Conservation (phyloP, 768 basidiomycete species). For the Sistotremastrum suecicum region DNA sequence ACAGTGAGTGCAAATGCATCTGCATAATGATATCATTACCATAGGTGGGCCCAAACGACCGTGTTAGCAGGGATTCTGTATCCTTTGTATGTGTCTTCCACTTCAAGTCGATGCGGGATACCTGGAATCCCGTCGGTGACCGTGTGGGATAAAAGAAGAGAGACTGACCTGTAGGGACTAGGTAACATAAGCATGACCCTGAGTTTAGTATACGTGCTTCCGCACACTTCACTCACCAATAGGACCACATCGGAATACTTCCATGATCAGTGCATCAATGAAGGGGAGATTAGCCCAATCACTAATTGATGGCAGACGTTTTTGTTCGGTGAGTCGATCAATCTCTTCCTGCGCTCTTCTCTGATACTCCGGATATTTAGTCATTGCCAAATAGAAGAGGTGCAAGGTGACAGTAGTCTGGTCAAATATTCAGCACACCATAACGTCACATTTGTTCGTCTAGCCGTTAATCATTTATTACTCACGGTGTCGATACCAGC, state of each 20-base stretch:
- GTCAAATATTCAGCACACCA: too few relatives aligned
- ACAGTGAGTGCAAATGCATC: neutral
- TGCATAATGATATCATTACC: too few relatives aligned
- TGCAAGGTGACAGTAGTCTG: neutral
- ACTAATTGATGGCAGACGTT: constrained; percentile 1
- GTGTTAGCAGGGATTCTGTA: constrained; percentile 2
- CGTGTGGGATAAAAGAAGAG: too few relatives aligned
- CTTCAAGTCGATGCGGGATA: neutral
- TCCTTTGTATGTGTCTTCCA: constrained; percentile 2
- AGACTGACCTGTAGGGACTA: too few relatives aligned
- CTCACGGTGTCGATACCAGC: too few relatives aligned
- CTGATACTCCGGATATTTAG: constrained; percentile 3
- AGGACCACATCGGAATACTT: constrained; percentile 3
- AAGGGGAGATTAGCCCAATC: constrained; percentile 3
- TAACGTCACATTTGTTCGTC: too few relatives aligned
- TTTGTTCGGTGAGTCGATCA: constrained; percentile 2
- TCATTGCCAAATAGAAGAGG: constrained; percentile 3
- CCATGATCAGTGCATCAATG: constrained; percentile 3
- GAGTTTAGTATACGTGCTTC: too few relatives aligned
- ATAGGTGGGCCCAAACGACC: too few relatives aligned
- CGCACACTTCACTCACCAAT: neutral
- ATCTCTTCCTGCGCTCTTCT: constrained; percentile 5
- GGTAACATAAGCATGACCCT: too few relatives aligned
- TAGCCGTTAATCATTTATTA: too few relatives aligned
- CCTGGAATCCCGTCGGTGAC: neutral